Evolutionary conservation across 805 yeast species (phyloP).

Genomic region (Schwanniomyces pseudopolymorphus): DNA sequence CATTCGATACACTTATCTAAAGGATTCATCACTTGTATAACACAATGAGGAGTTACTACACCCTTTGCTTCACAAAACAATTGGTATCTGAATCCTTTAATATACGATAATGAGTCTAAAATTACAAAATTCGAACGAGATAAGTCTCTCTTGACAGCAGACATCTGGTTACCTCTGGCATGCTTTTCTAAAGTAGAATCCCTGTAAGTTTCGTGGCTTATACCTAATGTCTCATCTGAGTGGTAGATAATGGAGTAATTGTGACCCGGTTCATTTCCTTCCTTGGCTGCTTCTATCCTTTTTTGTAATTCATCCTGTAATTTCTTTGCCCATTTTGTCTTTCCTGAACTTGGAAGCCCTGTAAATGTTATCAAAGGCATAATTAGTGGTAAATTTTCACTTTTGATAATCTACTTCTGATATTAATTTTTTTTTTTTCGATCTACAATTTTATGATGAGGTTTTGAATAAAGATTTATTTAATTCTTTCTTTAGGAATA

Average conservation of each 20-base stretch:
- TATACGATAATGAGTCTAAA: slow-evolving; percentile 82
- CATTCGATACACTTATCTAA: slow-evolving; percentile 59
- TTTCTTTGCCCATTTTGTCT: slow-evolving; percentile 67
- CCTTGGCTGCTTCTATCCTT: slow-evolving; percentile 39
- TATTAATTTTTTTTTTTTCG: neutral
- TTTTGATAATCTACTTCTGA: neutral
- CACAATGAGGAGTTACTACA: slow-evolving; percentile 75
- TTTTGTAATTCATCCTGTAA: slow-evolving; percentile 49
- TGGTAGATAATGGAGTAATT: slow-evolving; percentile 65
- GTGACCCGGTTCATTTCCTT: slow-evolving; percentile 46
- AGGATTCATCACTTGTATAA: slow-evolving; percentile 76
- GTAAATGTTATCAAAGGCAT: slow-evolving; percentile 88
- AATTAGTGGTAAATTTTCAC: neutral
- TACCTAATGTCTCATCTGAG: slow-evolving; percentile 76
- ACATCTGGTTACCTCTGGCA: slow-evolving; percentile 79
- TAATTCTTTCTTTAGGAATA: neutral
- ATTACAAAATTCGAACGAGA: slow-evolving; percentile 71
- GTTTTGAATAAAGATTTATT: neutral
- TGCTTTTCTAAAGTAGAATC: slow-evolving; percentile 78
- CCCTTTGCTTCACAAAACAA: slow-evolving; percentile 91
- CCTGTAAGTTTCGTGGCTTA: slow-evolving; percentile 62
- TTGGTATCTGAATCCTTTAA: slow-evolving; percentile 94
- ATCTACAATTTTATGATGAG: neutral
- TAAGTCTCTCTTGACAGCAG: slow-evolving; percentile 84
- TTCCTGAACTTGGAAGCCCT: slow-evolving; percentile 86